Conservation (phyloP, 2,329 filamentous ascomycete species). For the Fusarium sarcochroum region DNA sequence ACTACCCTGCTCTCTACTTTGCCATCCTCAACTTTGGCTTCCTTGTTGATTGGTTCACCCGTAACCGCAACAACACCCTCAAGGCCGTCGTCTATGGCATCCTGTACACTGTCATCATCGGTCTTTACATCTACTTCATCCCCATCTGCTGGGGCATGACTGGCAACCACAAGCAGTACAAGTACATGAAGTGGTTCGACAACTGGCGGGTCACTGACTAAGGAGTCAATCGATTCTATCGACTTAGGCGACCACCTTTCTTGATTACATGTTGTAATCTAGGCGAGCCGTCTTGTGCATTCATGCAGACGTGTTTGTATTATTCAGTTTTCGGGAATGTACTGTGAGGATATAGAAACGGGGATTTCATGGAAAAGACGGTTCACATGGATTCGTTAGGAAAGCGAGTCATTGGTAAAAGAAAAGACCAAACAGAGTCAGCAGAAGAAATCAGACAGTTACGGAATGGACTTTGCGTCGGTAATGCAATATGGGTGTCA, state of each 20-base stretch:
- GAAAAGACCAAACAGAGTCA: slow-evolving; percentile 43
- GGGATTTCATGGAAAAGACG: slow-evolving; percentile 42
- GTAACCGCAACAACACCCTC: slow-evolving; percentile 73
- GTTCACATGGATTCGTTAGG: slow-evolving; percentile 38
- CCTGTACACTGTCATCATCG: slow-evolving; percentile 81
- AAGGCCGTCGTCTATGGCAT: slow-evolving; percentile 79
- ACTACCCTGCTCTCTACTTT: slow-evolving; percentile 98
- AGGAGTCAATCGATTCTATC: slow-evolving; percentile 20
- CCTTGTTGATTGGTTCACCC: slow-evolving; percentile 85
- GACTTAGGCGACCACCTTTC: slow-evolving; percentile 20
- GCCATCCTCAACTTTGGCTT: slow-evolving; percentile 93
- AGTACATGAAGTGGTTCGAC: slow-evolving; percentile 93
- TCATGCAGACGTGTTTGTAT: slow-evolving; percentile 30
- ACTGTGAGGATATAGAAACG: slow-evolving; percentile 39
- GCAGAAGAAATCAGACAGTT: slow-evolving; percentile 39
- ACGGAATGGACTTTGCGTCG: slow-evolving; percentile 44
- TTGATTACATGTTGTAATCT: slow-evolving; percentile 33
- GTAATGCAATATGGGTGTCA: slow-evolving; percentile 51
- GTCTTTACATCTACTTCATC: slow-evolving; percentile 90
- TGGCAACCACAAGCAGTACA: slow-evolving; percentile 85
- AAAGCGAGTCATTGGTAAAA: slow-evolving; percentile 40
- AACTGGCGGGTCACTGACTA: slow-evolving; percentile 85
- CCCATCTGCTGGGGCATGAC: slow-evolving; percentile 98
- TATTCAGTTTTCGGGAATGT: slow-evolving; percentile 34
- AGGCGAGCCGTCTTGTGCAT: slow-evolving; percentile 32